These are phyloP conservation scores for Botrytis porri DNA, from an alignment of 2,329 filamentous ascomycete genomes.

Conservation along the genomic window DNA sequence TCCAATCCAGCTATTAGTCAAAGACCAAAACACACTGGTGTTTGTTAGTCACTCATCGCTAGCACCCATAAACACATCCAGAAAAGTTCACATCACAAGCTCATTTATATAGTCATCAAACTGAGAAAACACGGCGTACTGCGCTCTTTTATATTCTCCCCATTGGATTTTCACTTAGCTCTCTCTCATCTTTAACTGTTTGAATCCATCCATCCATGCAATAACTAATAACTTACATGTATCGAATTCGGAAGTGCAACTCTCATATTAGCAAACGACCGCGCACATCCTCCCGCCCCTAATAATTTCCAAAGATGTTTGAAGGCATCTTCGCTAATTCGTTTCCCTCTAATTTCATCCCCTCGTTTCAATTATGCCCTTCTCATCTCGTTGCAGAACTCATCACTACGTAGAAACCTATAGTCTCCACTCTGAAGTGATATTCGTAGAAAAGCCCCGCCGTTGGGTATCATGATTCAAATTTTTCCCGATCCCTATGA, in stretches of 20 bases:
- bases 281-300: background rate
- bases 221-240: conserved; percentile 17
- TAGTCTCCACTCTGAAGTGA: background rate
- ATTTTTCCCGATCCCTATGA: conserved; percentile 18
- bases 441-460: conserved; percentile 14
- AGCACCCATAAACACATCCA: background rate
- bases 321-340: background rate
- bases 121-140: background rate
- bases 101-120: background rate
- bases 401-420: conserved; percentile 5
- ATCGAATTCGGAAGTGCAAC: conserved; percentile 13
- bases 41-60: background rate
- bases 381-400: conserved; percentile 12
- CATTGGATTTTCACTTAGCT: background rate
- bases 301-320: background rate
- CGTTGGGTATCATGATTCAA: conserved; percentile 21
- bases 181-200: conserved; percentile 2
- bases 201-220: conserved; percentile 10
- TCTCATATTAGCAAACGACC: conserved; percentile 12
- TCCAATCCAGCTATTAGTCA: background rate
- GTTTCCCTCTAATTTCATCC: background rate
- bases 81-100: background rate
- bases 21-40: background rate
- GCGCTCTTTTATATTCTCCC: conserved; percentile 16
- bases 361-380: conserved; percentile 1